Conservation (phyloP, 129 eudicot genomes). For the Heracleum sosnowskyi region DNA sequence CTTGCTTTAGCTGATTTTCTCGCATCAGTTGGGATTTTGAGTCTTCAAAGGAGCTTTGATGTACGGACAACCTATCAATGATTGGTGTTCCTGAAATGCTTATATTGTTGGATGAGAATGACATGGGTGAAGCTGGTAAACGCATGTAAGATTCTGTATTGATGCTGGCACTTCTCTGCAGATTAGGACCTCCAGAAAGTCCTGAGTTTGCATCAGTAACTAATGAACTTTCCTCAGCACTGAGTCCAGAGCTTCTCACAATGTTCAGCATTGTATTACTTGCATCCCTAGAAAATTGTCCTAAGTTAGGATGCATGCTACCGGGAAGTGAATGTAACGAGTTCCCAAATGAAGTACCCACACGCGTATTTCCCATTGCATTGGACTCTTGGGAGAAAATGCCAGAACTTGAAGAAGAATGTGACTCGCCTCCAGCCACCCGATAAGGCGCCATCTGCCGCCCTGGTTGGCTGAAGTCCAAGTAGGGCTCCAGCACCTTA, state of each 20-base stretch:
- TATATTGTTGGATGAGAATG: conserved; percentile 75
- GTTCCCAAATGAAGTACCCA: conserved; percentile 57
- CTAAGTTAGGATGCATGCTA: conserved; percentile 42
- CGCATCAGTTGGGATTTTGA: conserved; percentile 35
- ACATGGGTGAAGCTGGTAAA: conserved; percentile 86
- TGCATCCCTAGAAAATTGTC: conserved; percentile 60
- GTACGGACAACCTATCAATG: conserved; percentile 65
- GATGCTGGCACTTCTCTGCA: conserved; percentile 86
- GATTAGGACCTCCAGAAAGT: conserved; percentile 79
- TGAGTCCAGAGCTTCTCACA: conserved; percentile 58
- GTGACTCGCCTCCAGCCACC: conserved; percentile 69
- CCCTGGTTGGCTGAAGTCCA: conserved; percentile 53
- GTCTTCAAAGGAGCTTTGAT: conserved; percentile 56
- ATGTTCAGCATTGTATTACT: conserved; percentile 48
- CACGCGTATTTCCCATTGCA: conserved; percentile 44
- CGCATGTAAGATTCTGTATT: conserved; percentile 72
- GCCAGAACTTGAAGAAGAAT: conserved; percentile 85
- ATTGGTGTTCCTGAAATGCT: conserved; percentile 77
- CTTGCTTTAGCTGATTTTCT: conserved; percentile 51
- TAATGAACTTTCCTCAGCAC: conserved; percentile 82
- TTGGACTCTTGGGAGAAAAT: conserved; percentile 77
- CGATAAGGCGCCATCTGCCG: conserved; percentile 72
- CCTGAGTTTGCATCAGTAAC: conserved; percentile 95
- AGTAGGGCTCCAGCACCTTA: conserved; percentile 66
- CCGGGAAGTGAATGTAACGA: conserved; percentile 43